phyloP scores from a whole-genome alignment of 1,139 yeast species.

The Suhomyces kunorum region DNA sequence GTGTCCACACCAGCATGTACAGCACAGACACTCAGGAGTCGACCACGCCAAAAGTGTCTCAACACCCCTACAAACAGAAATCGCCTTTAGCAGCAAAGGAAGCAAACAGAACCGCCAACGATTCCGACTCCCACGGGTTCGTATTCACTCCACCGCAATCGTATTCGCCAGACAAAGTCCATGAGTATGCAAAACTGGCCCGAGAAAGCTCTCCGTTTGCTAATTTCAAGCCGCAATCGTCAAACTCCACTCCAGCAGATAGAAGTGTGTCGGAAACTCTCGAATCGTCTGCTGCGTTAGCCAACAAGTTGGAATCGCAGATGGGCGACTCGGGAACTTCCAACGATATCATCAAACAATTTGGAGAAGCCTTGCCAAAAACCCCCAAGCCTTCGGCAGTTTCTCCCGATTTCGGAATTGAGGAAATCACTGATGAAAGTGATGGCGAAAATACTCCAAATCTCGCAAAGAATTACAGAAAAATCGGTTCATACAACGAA shows the following conservation, averaged over 20 bases:
- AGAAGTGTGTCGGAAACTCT: constrained; percentile 28
- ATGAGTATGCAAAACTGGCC: constrained; percentile 24
- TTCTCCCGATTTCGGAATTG: constrained; percentile 42
- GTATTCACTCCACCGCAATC: constrained; percentile 23
- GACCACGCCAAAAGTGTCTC: constrained; percentile 1
- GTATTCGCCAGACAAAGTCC: constrained; percentile 23
- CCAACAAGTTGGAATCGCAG: constrained; percentile 26
- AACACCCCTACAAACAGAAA: constrained; percentile 7
- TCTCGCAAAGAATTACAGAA: background rate
- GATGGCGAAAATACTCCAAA: constrained; percentile 21
- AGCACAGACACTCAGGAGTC: constrained; percentile 6
- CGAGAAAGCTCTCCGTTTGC: constrained; percentile 27
- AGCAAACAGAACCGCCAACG: background rate
- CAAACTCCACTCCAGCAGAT: constrained; percentile 6
- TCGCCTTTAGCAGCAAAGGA: background rate
- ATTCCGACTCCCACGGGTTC: constrained; percentile 36
- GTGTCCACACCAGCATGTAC: constrained; percentile 9
- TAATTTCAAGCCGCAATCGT: constrained; percentile 20
- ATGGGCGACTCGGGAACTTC: constrained; percentile 15
- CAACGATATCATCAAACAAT: constrained; percentile 13
- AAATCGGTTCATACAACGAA: background rate
- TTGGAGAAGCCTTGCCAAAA: constrained; percentile 16
- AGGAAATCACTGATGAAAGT: constrained; percentile 38
- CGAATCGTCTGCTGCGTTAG: constrained; percentile 32
- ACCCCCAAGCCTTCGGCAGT: constrained; percentile 11